phyloP scores from a whole-genome alignment of 495 filamentous ascomycete genomes.

The Podospora fimiseda region DNA sequence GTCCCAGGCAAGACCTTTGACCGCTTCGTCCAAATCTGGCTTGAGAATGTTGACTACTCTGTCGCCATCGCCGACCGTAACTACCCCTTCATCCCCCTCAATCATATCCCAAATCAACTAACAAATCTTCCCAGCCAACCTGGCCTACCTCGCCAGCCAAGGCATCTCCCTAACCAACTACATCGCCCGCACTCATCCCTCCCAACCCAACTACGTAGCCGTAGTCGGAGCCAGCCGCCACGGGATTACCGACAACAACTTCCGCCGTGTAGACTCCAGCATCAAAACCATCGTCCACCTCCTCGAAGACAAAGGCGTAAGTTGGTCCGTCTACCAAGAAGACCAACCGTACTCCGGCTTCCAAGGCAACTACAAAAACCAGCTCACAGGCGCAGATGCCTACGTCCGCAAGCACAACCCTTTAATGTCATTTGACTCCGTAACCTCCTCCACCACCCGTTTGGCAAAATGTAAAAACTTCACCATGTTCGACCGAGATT shows the following conservation, averaged over 20 bases:
- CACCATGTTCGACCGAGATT: constrained; percentile 54
- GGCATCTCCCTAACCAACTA: constrained; percentile 63
- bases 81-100: background rate
- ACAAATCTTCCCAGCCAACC: constrained; percentile 13
- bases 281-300: constrained; percentile 64
- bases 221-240: constrained; percentile 56
- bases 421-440: constrained; percentile 52
- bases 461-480: constrained; percentile 63
- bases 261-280: constrained; percentile 50
- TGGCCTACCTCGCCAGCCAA: constrained; percentile 48
- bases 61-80: constrained; percentile 17
- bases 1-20: constrained; percentile 61
- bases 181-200: constrained; percentile 35
- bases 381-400: constrained; percentile 19
- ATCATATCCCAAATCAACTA: background rate
- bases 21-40: constrained; percentile 60
- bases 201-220: constrained; percentile 62
- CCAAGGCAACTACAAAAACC: constrained; percentile 50
- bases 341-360: constrained; percentile 64
- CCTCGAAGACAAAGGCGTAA: constrained; percentile 60
- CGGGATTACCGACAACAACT: constrained; percentile 60
- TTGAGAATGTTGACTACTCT: constrained; percentile 62
- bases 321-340: constrained; percentile 67
- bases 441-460: constrained; percentile 49
- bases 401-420: constrained; percentile 53